phyloP scores from a whole-genome alignment of 176 grass and related monocot species.

The Tillandsia fasciculata region DNA sequence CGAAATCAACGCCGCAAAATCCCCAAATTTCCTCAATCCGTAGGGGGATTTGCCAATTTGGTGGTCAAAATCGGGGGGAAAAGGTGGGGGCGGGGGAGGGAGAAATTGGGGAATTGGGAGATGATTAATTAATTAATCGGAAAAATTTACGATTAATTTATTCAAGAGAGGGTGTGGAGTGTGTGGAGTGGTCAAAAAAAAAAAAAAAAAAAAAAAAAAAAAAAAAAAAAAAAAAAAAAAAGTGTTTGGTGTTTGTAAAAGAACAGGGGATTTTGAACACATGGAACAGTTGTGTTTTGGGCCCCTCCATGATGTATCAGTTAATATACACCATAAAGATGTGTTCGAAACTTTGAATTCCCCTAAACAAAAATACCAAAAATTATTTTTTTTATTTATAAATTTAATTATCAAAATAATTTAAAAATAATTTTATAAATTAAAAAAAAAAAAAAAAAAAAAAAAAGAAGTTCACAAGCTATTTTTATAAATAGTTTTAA shows the following conservation, averaged over 20 bases:
- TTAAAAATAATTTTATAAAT: too few species aligned
- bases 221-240: neutral
- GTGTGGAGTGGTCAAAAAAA: neutral
- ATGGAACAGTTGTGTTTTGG: neutral
- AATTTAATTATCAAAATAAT: too few species aligned
- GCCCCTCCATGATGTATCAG: neutral
- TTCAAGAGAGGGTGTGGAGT: neutral
- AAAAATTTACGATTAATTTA: neutral
- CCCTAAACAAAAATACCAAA: too few species aligned
- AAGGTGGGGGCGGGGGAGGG: neutral
- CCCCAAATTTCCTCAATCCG: neutral
- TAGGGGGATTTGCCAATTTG: neutral
- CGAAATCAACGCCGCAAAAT: neutral
- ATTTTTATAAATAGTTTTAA: too few species aligned
- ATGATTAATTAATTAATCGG: neutral
- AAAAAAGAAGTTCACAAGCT: too few species aligned
- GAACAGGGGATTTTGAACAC: neutral
- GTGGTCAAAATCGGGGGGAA: too few species aligned
- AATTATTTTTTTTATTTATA: too few species aligned
- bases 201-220: too few species aligned
- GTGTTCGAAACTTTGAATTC: too few species aligned
- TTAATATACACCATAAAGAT: too few species aligned
- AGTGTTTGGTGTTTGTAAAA: neutral
- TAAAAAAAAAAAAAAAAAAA: too few species aligned
- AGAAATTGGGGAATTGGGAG: neutral